Evolutionary conservation across 257 asterid species (phyloP).

Genomic region (Salvia rosmarinus): DNA sequence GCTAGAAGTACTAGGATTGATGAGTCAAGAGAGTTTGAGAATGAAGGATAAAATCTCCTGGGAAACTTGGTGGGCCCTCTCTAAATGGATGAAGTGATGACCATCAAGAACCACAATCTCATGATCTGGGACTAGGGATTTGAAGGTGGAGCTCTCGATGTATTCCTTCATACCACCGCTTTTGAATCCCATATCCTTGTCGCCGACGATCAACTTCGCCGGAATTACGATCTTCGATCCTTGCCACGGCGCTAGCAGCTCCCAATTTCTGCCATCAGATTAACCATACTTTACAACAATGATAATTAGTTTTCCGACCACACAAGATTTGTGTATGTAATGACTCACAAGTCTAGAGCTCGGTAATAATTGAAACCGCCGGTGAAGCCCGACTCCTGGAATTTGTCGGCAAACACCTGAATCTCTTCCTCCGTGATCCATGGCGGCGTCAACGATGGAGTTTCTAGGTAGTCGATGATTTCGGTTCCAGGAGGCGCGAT

Average conservation of each 20-base stretch:
- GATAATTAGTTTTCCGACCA: too few relatives aligned
- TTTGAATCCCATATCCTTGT: constrained; percentile 49
- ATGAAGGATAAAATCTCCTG: constrained; percentile 40
- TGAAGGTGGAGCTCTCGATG: constrained; percentile 42
- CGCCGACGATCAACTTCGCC: constrained; percentile 48
- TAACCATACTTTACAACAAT: background rate
- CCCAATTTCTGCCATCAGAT: constrained; percentile 47
- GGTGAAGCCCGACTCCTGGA: constrained; percentile 57
- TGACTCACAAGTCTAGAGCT: constrained; percentile 54
- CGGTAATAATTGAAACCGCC: constrained; percentile 53
- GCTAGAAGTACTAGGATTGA: too few relatives aligned
- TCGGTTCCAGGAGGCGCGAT: constrained; percentile 53
- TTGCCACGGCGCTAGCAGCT: constrained; percentile 58
- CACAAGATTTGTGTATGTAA: background rate
- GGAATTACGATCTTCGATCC: constrained; percentile 52
- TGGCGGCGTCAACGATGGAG: constrained; percentile 44
- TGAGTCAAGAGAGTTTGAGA: constrained; percentile 34
- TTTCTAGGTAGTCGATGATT: constrained; percentile 47
- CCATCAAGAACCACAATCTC: constrained; percentile 49
- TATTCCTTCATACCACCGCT: constrained; percentile 50
- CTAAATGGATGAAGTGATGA: constrained; percentile 52
- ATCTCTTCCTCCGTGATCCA: constrained; percentile 61
- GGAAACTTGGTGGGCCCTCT: constrained; percentile 49
- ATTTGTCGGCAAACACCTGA: constrained; percentile 54
- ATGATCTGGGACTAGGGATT: constrained; percentile 46